Evolutionary conservation across 2,329 filamentous ascomycete species (phyloP), one percentile per base, ranked within the genome.

Genomic region (Dothiorella sarmentorum): DNA sequence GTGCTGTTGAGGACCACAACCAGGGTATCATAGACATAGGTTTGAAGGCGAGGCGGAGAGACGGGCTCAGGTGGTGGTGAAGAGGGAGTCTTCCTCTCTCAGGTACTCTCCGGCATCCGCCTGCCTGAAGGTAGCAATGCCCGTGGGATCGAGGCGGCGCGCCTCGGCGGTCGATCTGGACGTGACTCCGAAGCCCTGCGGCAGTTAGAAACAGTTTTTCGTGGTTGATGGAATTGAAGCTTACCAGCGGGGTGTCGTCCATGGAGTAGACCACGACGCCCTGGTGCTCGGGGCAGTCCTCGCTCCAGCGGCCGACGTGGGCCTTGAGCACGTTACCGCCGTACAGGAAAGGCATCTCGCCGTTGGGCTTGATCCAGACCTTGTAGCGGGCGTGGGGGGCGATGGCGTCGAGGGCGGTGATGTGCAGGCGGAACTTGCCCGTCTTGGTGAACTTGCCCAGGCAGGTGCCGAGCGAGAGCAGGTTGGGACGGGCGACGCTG

Each of bases 271-370:
- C 89, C 45, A 99, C 85, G 11, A 96, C 87, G 40, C 94, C 94
- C 67, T 91, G 87, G 75, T 97, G 92, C 76, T 96, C 91, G 0
- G 93, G 92, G 67, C 89, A 92, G 78, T 97, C 93, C 69, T 96
- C 91, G 38, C 86, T 89, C 86, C 89, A 93, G 62, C 91, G 79
- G 18, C 90, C 90, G 17, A 94, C 84, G 72, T 91, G 88, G 29
- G 87, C 88, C 73, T 90, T 90, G 65, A 95, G 85, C 55, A 96
- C 82, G 74, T 97, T 92, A 59, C 90, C 90, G 56, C 94, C 94
- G 75, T 97, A 99, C 45, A 99, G 78, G 73, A 96, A 97, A 1
- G 94, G 93, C 91, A 97, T 96, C 69, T 95, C 92, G 65, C 94
- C 94, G 76, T 97, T 97, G 61, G 87, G 84, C 76, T 95, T 95